phyloP scores from a whole-genome alignment of 1,139 yeast species.

The Candida freyschussii region DNA sequence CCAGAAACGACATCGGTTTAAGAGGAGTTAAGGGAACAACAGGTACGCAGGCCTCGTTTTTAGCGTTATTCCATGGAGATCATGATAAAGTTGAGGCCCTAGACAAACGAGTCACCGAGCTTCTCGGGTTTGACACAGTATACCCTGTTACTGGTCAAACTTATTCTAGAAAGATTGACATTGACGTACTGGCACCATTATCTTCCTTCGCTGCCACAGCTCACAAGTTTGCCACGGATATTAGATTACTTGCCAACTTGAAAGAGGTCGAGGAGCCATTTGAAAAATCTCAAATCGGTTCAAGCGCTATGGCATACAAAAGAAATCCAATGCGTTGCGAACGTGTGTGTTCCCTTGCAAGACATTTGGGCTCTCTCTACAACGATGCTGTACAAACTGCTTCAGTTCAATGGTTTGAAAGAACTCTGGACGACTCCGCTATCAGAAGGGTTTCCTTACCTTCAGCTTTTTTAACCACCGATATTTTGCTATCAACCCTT shows the following conservation, averaged over 20 bases:
- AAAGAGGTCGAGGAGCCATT: constrained; percentile 98
- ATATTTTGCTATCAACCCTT: constrained; percentile 83
- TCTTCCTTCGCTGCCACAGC: constrained; percentile 96
- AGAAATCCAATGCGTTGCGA: constrained; percentile 99
- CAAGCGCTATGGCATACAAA: constrained; percentile 98
- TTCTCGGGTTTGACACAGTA: constrained; percentile 88
- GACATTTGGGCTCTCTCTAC: constrained; percentile 89
- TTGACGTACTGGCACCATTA: constrained; percentile 87
- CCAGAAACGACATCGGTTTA: constrained; percentile 92
- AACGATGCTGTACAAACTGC: constrained; percentile 95
- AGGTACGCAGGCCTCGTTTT: constrained; percentile 97
- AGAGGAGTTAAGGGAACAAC: constrained; percentile 99
- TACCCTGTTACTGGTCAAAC: constrained; percentile 99
- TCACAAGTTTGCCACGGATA: constrained; percentile 96
- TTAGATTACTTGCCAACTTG: constrained; percentile 91
- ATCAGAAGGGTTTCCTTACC: constrained; percentile 97
- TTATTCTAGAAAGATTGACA: constrained; percentile 94
- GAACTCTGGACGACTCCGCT: constrained; percentile 97
- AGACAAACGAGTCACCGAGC: constrained; percentile 88
- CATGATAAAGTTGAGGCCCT: constrained; percentile 92
- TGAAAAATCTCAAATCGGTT: constrained; percentile 96
- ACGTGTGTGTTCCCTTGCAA: constrained; percentile 94
- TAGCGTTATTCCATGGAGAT: constrained; percentile 91
- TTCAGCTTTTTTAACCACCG: constrained; percentile 94
- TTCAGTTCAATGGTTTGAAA: constrained; percentile 98